These are phyloP conservation scores for Lippia alba DNA, from an alignment of 305 asterid genomes.

Conservation along the genomic window DNA sequence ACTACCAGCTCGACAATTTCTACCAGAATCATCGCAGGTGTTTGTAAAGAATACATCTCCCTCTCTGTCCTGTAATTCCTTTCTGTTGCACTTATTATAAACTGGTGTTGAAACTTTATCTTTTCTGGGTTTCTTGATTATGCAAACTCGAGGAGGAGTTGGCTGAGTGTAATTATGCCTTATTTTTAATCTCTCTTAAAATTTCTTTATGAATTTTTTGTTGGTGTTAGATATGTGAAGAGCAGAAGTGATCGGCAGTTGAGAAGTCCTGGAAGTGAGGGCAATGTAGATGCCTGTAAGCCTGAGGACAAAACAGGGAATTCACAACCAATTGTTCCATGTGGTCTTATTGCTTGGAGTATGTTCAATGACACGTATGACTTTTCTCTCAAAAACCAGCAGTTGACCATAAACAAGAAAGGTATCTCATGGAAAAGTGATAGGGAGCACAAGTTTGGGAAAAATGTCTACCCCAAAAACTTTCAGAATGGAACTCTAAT, in stretches of 20 bases:
- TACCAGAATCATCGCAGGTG: slow-evolving; percentile 97
- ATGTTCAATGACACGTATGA: slow-evolving; percentile 80
- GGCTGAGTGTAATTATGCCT: not conserved
- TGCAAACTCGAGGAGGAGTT: too few species aligned
- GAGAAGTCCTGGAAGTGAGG: slow-evolving; percentile 46
- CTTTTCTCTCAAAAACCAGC: slow-evolving; percentile 55
- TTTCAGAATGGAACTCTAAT: slow-evolving; percentile 60
- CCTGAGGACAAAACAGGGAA: slow-evolving; percentile 60
- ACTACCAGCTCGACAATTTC: slow-evolving; percentile 90
- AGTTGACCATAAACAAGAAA: slow-evolving; percentile 56
- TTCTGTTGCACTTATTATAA: too few species aligned
- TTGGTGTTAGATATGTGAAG: slow-evolving; percentile 68
- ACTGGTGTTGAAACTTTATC: too few species aligned
- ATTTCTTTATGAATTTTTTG: not conserved
- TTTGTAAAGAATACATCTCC: slow-evolving; percentile 2
- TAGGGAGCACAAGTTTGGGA: slow-evolving; percentile 79
- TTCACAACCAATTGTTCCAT: slow-evolving; percentile 68
- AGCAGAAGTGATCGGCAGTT: slow-evolving; percentile 91
- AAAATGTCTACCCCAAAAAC: slow-evolving; percentile 70
- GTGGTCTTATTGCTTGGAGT: slow-evolving; percentile 97
- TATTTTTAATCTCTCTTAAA: not conserved
- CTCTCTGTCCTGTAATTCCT: not conserved
- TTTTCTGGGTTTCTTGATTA: too few species aligned
- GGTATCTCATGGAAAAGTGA: slow-evolving; percentile 91
- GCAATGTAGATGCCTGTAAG: slow-evolving; percentile 52